Evolutionary conservation across 2,329 filamentous ascomycete genomes (phyloP).

Genomic region (Fusarium chuoi): DNA sequence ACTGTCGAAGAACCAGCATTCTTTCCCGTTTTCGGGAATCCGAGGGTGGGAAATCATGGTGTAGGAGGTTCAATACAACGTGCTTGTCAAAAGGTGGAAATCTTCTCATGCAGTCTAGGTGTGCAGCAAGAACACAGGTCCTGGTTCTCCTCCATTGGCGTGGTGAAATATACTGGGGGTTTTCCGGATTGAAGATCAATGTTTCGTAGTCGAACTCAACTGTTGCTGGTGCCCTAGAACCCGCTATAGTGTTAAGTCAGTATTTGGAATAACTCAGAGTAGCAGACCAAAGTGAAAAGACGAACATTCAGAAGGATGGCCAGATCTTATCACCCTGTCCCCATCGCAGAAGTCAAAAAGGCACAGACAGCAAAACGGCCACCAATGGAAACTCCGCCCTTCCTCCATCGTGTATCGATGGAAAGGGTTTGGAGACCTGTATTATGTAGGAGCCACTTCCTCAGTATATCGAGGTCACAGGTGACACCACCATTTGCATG

Average conservation of each 20-base stretch:
- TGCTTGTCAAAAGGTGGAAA: background rate
- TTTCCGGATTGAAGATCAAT: constrained; percentile 5
- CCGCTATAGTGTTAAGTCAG: background rate
- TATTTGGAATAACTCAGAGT: too few relatives aligned
- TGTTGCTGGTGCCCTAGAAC: background rate
- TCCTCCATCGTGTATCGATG: background rate
- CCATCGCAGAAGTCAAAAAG: constrained; percentile 15
- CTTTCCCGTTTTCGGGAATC: background rate
- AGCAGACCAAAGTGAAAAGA: background rate
- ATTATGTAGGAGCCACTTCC: background rate
- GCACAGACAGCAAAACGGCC: background rate
- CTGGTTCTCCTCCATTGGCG: background rate
- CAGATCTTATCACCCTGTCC: background rate
- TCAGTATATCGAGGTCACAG: background rate
- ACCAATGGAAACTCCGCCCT: background rate
- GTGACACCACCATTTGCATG: background rate
- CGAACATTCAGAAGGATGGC: background rate
- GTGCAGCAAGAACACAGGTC: background rate
- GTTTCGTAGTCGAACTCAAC: background rate
- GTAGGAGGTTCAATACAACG: background rate
- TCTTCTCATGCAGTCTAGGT: background rate
- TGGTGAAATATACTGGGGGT: constrained; percentile 2
- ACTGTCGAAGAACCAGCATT: background rate
- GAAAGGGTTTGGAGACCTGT: too few relatives aligned
- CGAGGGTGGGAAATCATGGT: background rate